Percentiles rank a stretch among this genome's conserved stretches.
Evolutionary conservation across 2,329 filamentous ascomycete genomes (phyloP).

Genomic region (Pyrenophora graminea): DNA sequence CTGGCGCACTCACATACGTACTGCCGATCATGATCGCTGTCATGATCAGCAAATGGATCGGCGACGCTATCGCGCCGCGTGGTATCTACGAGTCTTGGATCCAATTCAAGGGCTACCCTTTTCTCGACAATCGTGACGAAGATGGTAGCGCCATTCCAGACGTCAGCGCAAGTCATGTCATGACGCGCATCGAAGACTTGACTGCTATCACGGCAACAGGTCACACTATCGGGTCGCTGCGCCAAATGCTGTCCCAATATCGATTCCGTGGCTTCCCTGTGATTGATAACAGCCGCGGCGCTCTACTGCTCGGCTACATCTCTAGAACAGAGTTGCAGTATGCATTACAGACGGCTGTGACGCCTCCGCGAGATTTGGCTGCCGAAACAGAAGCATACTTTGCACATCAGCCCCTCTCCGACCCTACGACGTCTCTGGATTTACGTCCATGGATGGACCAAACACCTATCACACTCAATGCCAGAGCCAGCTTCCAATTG

Average conservation of each 20-base stretch:
- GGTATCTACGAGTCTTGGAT: conserved; percentile 99
- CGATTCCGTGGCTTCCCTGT: conserved; percentile 91
- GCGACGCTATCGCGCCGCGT: conserved; percentile 87
- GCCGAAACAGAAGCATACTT: conserved; percentile 81
- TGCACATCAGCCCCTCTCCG: conserved; percentile 74
- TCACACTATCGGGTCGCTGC: conserved; percentile 80
- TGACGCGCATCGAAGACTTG: conserved; percentile 91
- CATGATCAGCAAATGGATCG: conserved; percentile 98
- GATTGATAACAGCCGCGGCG: conserved; percentile 75
- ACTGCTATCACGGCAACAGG: conserved; percentile 84
- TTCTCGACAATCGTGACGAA: conserved; percentile 86
- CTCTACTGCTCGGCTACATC: conserved; percentile 88
- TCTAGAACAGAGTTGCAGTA: conserved; percentile 86
- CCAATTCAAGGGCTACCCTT: conserved; percentile 91
- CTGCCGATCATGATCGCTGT: conserved; percentile 99
- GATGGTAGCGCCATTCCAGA: conserved; percentile 69
- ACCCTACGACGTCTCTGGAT: conserved; percentile 78
- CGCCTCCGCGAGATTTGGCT: conserved; percentile 62
- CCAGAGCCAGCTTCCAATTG: conserved; percentile 76
- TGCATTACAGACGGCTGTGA: conserved; percentile 69
- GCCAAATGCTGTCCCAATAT: conserved; percentile 71
- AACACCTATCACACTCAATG: conserved; percentile 88
- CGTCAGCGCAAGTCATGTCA: conserved; percentile 81
- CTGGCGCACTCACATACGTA: conserved; percentile 92
- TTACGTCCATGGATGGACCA: conserved; percentile 98